Conservation (phyloP, 768 basidiomycete species). For the Suillus sp. region DNA sequence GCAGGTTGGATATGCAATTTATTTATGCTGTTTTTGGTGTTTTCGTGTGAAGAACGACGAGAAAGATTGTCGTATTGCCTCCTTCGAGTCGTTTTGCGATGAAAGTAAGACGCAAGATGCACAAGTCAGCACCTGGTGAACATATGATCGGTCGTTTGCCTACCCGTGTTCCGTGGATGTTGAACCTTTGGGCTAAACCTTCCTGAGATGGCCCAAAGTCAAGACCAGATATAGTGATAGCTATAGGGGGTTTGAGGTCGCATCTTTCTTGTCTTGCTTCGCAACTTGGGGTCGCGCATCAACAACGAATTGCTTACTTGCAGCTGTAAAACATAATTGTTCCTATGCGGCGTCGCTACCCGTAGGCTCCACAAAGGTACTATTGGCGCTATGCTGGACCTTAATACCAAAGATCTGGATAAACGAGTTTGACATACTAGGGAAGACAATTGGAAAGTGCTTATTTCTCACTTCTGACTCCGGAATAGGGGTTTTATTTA, state of each 20-base stretch:
- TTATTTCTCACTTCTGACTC: background rate
- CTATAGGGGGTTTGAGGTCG: background rate
- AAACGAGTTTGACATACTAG: background rate
- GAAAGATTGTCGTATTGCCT: background rate
- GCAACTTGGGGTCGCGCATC: background rate
- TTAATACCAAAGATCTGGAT: background rate
- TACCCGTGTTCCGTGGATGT: background rate
- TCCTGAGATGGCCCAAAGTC: background rate
- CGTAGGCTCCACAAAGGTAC: too few species aligned
- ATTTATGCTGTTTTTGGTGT: constrained; percentile 1
- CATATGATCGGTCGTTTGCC: constrained; percentile 16
- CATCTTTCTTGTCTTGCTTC: background rate
- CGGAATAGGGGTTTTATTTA: background rate
- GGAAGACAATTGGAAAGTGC: background rate
- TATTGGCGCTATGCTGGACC: background rate
- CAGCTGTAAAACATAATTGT: background rate
- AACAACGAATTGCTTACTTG: background rate
- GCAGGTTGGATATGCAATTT: background rate
- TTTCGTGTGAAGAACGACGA: constrained; percentile 1
- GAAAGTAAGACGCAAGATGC: background rate
- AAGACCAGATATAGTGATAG: background rate
- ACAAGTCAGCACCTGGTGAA: background rate
- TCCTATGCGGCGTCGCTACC: background rate
- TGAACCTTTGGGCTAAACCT: background rate
- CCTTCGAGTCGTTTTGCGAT: background rate